Conservation (phyloP, 192 early-diverging fungal genomes). For the Entomortierella beljakovae region DNA sequence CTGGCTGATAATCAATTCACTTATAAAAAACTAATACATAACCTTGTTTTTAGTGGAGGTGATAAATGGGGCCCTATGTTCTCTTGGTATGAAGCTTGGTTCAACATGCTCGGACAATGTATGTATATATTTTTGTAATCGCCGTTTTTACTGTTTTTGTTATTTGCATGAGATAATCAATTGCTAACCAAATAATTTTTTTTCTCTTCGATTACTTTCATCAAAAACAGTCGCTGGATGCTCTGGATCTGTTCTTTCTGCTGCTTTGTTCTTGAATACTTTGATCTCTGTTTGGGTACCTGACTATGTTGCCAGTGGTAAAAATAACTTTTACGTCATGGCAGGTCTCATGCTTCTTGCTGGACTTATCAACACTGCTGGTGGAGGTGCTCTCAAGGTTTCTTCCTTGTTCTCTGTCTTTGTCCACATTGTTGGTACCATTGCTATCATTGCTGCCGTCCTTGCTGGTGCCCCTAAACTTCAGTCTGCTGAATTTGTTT, state of each 20-base stretch:
- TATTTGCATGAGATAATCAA: not conserved
- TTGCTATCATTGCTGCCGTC: conserved; percentile 32
- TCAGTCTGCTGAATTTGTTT: conserved; percentile 53
- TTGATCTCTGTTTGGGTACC: conserved; percentile 36
- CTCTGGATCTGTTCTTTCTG: conserved; percentile 45
- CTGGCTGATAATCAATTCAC: too few relatives aligned
- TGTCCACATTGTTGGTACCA: conserved; percentile 47
- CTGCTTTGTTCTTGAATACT: conserved; percentile 39
- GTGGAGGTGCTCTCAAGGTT: conserved; percentile 47
- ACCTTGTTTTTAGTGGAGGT: too few relatives aligned
- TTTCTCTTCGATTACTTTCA: not conserved
- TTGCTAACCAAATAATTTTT: not conserved
- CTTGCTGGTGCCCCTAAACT: conserved; percentile 43
- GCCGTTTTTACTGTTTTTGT: not conserved
- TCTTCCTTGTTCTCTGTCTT: conserved; percentile 41
- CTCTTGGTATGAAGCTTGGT: conserved; percentile 58
- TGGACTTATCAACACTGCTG: conserved; percentile 46
- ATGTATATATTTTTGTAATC: not conserved
- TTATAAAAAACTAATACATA: too few relatives aligned
- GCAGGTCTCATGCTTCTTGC: conserved; percentile 29
- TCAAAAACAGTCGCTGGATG: conserved; percentile 35
- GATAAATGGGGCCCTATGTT: conserved; percentile 58
- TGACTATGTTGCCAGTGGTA: conserved; percentile 12
- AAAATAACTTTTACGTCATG: conserved; percentile 51
- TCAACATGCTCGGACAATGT: conserved; percentile 57